Evolutionary conservation across 2,329 filamentous ascomycete species (phyloP), one percentile per base, ranked within the genome.

Genomic region (Botrytis sinoallii): DNA sequence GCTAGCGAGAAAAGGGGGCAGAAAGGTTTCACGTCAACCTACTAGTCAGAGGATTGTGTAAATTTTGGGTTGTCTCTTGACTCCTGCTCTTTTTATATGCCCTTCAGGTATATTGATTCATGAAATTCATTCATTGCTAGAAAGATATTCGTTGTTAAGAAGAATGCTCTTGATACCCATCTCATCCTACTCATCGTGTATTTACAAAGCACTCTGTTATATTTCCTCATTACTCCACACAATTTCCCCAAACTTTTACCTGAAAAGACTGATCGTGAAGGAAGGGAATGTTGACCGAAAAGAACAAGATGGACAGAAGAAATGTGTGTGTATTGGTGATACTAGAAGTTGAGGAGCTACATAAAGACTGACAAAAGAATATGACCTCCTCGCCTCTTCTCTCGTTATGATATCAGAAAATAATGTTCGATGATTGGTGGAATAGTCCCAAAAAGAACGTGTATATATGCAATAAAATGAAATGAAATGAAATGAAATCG

Each of bases 201-300:
- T n/a, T 52, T n/a, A 6, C 6, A 6, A n/a, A 52, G 48, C 48
- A 52, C 10, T 14, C 4, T 52, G 0, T 25, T n/a, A 14, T n/a
- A 14, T 52, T n/a, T n/a, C 10, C 22, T 14, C 48, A 14, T 6
- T n/a, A 1, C 4, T n/a, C 4, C 25, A n/a, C 4, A n/a, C 0
- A 0, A 14, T 52, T 14, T 5, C 25, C 14, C 22, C 4, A 3
- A 52, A 25, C 22, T 4, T 0, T 25, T 48, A 12, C 22, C 9
- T 25, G 4, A 25, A 1, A n/a, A 52, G 12, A 6, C 14, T 52
- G 4, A 12, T 52, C 8, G 4, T 52, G 22, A 5, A 1, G 3
- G 25, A n/a, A n/a, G 48, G 10, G 6, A 52, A 52, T n/a, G 4
- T 52, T n/a, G 10, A 52, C 10, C 0, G 10, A 14, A 52, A 1